Conservation (phyloP, 768 basidiomycete species). For the Leccinum boreale region DNA sequence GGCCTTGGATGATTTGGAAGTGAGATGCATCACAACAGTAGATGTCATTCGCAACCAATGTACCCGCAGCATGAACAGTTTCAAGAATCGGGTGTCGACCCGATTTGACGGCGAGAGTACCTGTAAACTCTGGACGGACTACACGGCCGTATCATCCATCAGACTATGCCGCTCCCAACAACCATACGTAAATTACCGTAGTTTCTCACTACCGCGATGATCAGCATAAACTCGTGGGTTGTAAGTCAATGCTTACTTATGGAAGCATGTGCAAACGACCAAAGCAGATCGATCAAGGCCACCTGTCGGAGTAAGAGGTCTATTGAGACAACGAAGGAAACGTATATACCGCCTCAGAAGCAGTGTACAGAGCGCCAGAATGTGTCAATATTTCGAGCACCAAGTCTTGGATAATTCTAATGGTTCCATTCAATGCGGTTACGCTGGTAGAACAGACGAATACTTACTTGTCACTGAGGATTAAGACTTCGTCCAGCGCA, state of each 20-base stretch:
- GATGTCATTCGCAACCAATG: conserved; percentile 83
- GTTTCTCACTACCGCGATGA: conserved; percentile 38
- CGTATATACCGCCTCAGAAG: conserved; percentile 73
- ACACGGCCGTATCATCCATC: not conserved
- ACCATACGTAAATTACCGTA: conserved; percentile 36
- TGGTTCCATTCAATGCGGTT: not conserved
- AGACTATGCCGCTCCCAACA: not conserved
- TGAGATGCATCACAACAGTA: conserved; percentile 81
- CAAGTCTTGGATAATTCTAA: conserved; percentile 77
- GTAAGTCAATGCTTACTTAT: conserved; percentile 54
- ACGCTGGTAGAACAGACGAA: not conserved
- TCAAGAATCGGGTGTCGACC: conserved; percentile 90
- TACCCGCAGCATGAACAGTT: conserved; percentile 60
- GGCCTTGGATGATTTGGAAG: conserved; percentile 92
- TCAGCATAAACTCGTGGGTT: not conserved
- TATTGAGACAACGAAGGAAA: not conserved
- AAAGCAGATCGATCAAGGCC: conserved; percentile 85
- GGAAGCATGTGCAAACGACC: conserved; percentile 81
- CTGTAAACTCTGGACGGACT: conserved; percentile 93
- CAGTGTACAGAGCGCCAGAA: conserved; percentile 82
- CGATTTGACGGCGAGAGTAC: conserved; percentile 82
- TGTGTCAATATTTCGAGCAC: conserved; percentile 65
- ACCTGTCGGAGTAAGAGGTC: conserved; percentile 44
- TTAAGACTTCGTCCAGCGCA: conserved; percentile 83
- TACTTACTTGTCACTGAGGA: conserved; percentile 75